Evolutionary conservation across 1,284 basidiomycete species (phyloP), one percentile per base, ranked within the genome.

Genomic region (Ceratobasidium sp.): DNA sequence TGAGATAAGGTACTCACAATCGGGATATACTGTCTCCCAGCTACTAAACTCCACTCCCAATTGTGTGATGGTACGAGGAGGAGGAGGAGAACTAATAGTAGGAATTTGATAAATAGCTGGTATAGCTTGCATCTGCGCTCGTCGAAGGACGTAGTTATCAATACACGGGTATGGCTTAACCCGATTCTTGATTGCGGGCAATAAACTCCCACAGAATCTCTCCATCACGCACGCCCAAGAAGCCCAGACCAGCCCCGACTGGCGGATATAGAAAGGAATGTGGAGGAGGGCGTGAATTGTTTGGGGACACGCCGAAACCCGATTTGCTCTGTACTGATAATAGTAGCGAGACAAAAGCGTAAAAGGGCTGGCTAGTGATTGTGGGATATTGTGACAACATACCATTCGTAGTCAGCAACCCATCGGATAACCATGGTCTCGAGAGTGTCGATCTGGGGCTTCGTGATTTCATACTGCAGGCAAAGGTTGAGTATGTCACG

Each of bases 311-410:
- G 49, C 44, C 8, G 55, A 49, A 14, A 84, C 66, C 0, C 79
- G 77, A 1, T 73, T 57, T 5, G 75, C 72, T 21, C 78, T 30
- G 67, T 81, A 76, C 46, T 82, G 82, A 76, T 83, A 83, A 58
- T 83, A 83, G 9, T 77, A 74, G n/a, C 82, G 82, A 58, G 38
- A 41, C n/a, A 50, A 9, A 46, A 16, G 46, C n/a, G n/a, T n/a
- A 43, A 59, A 52, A 57, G n/a, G n/a, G n/a, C n/a, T n/a, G n/a
- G n/a, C n/a, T n/a, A n/a, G n/a, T n/a, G n/a, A n/a, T n/a, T n/a
- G n/a, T n/a, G n/a, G n/a, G n/a, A n/a, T n/a, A n/a, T n/a, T n/a
- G n/a, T 46, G 59, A 80, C 78, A 50, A 30, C 72, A 11, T 38
- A 38, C 35, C 11, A n/a, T 38, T 81, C 79, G 73, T 78, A 81